phyloP scores from a whole-genome alignment of 208 protist species.

The Tritrichomonas musculus region DNA sequence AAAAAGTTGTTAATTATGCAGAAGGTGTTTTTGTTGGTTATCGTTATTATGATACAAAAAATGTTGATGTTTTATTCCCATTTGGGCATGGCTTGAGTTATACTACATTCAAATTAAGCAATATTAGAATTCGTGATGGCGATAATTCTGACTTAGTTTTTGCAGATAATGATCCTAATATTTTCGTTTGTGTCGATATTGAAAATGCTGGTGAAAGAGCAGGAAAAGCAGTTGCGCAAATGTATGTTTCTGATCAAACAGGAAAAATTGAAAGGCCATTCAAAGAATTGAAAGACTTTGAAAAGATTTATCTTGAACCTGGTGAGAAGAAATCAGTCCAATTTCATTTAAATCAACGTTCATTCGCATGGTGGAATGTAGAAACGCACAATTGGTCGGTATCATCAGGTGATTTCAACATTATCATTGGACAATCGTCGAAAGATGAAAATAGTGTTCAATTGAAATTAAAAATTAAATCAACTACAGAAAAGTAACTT shows the following conservation, averaged over 20 bases:
- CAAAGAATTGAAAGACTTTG: slow-evolving; percentile 24
- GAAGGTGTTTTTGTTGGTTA: slow-evolving; percentile 48
- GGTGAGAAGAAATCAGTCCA: neutral
- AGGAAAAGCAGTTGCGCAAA: slow-evolving; percentile 28
- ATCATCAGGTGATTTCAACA: neutral
- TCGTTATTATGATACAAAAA: slow-evolving; percentile 40
- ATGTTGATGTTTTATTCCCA: slow-evolving; percentile 38
- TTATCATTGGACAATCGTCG: neutral
- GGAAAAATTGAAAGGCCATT: neutral
- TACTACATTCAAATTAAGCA: slow-evolving; percentile 42
- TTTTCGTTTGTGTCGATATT: neutral
- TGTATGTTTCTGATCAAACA: slow-evolving; percentile 28
- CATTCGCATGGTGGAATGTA: neutral
- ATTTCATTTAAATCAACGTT: neutral
- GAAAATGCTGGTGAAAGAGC: neutral
- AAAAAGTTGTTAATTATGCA: slow-evolving; percentile 34
- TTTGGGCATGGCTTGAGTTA: slow-evolving; percentile 50
- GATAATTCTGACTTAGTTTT: too few species aligned
- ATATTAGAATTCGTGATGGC: too few species aligned
- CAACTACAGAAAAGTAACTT: too few species aligned
- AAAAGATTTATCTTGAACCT: neutral
- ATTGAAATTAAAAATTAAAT: too few species aligned
- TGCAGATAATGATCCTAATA: neutral
- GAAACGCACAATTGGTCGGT: neutral
- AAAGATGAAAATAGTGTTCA: too few species aligned